Percentiles rank a stretch among this genome's conserved stretches.
These are phyloP conservation scores for Helianthus annuus DNA, from an alignment of 129 eudicot genomes.

Conservation along the genomic window DNA sequence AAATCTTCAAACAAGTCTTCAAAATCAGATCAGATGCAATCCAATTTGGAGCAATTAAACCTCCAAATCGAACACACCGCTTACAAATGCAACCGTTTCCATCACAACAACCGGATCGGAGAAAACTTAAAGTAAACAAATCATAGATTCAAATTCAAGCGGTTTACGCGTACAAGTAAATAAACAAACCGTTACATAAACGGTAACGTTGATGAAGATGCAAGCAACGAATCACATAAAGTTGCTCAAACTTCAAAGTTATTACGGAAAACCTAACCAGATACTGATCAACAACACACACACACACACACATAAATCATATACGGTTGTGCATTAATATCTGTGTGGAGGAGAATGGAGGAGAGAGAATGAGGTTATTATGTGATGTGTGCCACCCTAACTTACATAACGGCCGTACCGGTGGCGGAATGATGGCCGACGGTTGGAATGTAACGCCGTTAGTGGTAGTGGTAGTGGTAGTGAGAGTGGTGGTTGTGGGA, in stretches of 20 bases:
- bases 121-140: slow-evolving; percentile 1
- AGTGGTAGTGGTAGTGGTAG: not conserved
- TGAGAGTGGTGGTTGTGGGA: not conserved
- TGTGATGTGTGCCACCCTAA: slow-evolving; percentile 34
- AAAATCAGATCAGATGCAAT: slow-evolving; percentile 12
- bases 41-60: not conserved
- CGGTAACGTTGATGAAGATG: slow-evolving; percentile 31
- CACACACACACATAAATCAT: slow-evolving; percentile 12
- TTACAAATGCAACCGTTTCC: slow-evolving; percentile 10
- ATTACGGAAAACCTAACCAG: slow-evolving; percentile 11
- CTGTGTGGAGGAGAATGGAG: not conserved
- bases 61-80: slow-evolving; percentile 20
- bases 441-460: slow-evolving; percentile 14
- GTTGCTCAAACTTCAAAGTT: slow-evolving; percentile 12
- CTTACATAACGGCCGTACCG: slow-evolving; percentile 16
- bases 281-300: not conserved
- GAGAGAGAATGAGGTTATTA: slow-evolving; percentile 30
- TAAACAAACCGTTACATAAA: slow-evolving; percentile 28
- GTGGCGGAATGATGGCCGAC: slow-evolving; percentile 26
- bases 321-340: slow-evolving; percentile 17
- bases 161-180: slow-evolving; percentile 16
- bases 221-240: slow-evolving; percentile 26
- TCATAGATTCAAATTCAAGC: slow-evolving; percentile 20
- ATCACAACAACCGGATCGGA: slow-evolving; percentile 20
- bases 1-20: not conserved